Evolutionary conservation across 2,329 filamentous ascomycete genomes (phyloP), one percentile per base, ranked within the genome.

Genomic region (Aspergillus ruber): DNA sequence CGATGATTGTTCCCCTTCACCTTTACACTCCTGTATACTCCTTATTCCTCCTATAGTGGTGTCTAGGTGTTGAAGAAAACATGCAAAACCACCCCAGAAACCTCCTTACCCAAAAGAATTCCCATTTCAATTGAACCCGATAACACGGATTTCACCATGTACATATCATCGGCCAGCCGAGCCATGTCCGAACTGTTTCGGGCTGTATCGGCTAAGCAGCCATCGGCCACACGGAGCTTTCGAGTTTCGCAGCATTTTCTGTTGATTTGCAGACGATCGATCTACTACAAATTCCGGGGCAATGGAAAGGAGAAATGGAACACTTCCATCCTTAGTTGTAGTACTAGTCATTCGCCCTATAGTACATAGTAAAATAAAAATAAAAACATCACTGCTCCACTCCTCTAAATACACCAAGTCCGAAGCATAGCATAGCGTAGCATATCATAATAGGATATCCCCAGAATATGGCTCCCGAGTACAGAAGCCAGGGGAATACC

Each of bases 191-290:
- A 43, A 44, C 45, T 58, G 56, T 64, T 56, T 64, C 64, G 61
- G 60, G 48, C 50, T 56, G 60, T 63, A 56, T 67, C 65, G 65
- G 65, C 45, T 66, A 64, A 47, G 23, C 43, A 27, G 13, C 20
- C 35, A 46, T 66, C 65, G 65, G 65, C 58, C 60, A 59, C 61
- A 66, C 62, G 65, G 65, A 67, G 59, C 48, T 59, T 51, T 49
- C 21, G 23, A 29, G 23, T 23, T 42, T 46, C n/a, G 38, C 33
- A 25, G 9, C 13, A 39, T 17, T 36, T 39, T 5, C 12, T 33
- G 36, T 29, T 45, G 17, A 23, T 38, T 17, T 23, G 38, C 21
- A 23, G 38, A 6, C n/a, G 25, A 29, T 29, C 25, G 25, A 29
- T 29, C 25, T 29, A 7, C 25, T 29, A 29, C 25, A 29, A 29